Conservation (phyloP, 129 eudicot species). For the Ambrosia trifida region DNA sequence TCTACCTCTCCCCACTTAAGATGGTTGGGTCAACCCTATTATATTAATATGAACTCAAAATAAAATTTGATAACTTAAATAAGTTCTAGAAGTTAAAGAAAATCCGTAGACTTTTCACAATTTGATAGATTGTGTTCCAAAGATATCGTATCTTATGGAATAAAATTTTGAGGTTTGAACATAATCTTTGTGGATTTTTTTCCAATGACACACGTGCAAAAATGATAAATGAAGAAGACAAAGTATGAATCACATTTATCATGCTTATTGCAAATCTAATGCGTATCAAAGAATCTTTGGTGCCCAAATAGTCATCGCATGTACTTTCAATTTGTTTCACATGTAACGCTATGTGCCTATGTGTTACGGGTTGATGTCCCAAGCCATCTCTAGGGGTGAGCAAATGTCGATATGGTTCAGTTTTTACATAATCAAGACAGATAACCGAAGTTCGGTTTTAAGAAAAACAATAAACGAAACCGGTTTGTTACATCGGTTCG, state of each 20-base stretch:
- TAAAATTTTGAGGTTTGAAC: neutral
- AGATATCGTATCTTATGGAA: neutral
- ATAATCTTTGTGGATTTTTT: neutral
- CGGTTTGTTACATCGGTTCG: too few species aligned
- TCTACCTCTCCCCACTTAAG: too few species aligned
- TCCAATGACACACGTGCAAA: neutral
- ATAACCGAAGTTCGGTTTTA: too few species aligned
- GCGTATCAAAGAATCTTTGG: constrained; percentile 18
- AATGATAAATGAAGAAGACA: constrained; percentile 14
- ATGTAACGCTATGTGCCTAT: too few species aligned
- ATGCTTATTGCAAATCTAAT: constrained; percentile 12
- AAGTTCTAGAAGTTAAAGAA: neutral
- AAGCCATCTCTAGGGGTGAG: too few species aligned
- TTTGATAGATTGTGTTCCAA: neutral
- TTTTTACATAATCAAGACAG: too few species aligned
- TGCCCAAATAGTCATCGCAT: constrained; percentile 19
- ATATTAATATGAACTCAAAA: too few species aligned
- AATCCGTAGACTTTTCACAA: neutral
- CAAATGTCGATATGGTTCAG: too few species aligned
- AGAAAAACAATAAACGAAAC: too few species aligned
- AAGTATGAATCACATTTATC: constrained; percentile 4
- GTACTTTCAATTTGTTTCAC: neutral
- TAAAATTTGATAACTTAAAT: neutral
- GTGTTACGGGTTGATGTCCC: too few species aligned
- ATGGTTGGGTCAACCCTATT: too few species aligned